These are phyloP conservation scores for Chamaecyparis obtusa DNA, from an alignment of 75 land plant genomes.

Conservation along the genomic window DNA sequence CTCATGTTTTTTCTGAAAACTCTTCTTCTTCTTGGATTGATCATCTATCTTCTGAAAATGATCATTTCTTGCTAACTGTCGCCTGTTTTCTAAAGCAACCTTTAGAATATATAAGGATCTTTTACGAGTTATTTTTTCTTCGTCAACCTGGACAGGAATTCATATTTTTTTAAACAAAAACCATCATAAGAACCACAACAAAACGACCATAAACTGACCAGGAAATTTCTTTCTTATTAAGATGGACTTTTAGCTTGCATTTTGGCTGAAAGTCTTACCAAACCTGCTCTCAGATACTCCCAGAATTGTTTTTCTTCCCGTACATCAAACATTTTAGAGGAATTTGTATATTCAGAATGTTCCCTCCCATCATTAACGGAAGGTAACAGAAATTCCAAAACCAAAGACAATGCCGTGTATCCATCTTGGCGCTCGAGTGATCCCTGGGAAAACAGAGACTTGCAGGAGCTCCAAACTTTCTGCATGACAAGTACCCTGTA, in stretches of 20 bases:
- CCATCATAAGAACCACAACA: slow-evolving; percentile 6
- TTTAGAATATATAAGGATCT: slow-evolving; percentile 72
- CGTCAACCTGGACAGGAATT: slow-evolving; percentile 59
- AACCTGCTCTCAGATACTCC: slow-evolving; percentile 79
- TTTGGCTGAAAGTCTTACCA: slow-evolving; percentile 50
- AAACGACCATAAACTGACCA: background rate
- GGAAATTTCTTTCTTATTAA: background rate
- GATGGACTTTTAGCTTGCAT: background rate
- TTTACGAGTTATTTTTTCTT: slow-evolving; percentile 71
- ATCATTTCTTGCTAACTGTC: slow-evolving; percentile 6
- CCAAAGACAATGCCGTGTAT: slow-evolving; percentile 49
- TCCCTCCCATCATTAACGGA: slow-evolving; percentile 15
- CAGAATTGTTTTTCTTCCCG: slow-evolving; percentile 59
- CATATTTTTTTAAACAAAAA: background rate
- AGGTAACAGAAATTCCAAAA: slow-evolving; percentile 40
- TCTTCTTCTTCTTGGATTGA: slow-evolving; percentile 9
- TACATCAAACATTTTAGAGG: slow-evolving; percentile 36
- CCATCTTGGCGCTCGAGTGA: slow-evolving; percentile 68
- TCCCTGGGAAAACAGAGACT: slow-evolving; percentile 55
- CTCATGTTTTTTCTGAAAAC: background rate
- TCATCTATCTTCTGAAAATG: background rate
- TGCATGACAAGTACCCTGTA: slow-evolving; percentile 43
- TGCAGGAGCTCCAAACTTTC: slow-evolving; percentile 74
- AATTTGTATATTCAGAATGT: background rate
- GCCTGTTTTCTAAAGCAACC: slow-evolving; percentile 22